Evolutionary conservation across 169 alveolate genomes (phyloP), one percentile per base, ranked within the genome.

Genomic region (Cryptosporidium parvum): DNA sequence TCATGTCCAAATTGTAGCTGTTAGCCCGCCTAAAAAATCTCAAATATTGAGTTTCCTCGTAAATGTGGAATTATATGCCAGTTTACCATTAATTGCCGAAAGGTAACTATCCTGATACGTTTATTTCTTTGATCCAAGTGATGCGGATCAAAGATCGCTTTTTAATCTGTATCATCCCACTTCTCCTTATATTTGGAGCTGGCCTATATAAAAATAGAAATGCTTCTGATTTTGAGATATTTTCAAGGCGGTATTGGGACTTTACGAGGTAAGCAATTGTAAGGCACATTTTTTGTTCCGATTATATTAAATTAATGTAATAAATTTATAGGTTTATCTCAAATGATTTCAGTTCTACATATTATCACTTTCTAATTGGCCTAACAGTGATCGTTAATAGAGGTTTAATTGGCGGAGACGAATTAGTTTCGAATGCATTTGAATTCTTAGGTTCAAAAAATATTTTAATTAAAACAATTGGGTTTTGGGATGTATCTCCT

Each of bases 401-500:
- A 29, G 84, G 84, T 18, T 6, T 70, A 70, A 39, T 70, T 1
- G 84, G 84, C 2, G 84, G 67, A 23, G 84, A 70, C 42, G 42
- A 45, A 21, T 23, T 70, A 23, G 65, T 70, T 29, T 45, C 39
- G 3, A 70, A 70, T 45, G 37, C 16, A 21, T 29, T 65, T 16
- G 72, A 37, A 37, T n/a, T 65, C 3, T 65, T 65, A 12, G 72
- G 72, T 37, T 7, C 45, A n/a, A 21, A 52, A 42, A 48, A 70
- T 23, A 18, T 52, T 23, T 44, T 71, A 23, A 52, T 18, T 35
- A 56, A 45, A 18, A 26, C 48, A 0, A 21, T 71, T 3, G n/a
- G 26, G 26, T 71, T 71, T 52, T 71, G 69, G 85, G 48, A 29
- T 51, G 21, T 45, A 12, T 71, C 85, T 71, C 85, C 85, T 31